Evolutionary conservation across 2,329 filamentous ascomycete genomes (phyloP).

Genomic region (Myriosclerotinia curreyana): DNA sequence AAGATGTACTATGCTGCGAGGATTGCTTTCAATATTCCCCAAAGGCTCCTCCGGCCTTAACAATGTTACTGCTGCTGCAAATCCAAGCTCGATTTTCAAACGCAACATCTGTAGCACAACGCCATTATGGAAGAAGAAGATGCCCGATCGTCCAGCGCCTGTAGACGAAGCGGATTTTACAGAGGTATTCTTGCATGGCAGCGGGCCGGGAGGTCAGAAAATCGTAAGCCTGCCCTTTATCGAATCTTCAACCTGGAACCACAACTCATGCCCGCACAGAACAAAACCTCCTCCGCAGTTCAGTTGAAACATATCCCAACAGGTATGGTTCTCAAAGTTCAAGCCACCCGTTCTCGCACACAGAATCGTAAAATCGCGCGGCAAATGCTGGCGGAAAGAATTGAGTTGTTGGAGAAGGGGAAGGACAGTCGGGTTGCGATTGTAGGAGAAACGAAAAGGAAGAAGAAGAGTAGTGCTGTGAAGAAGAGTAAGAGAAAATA

Average conservation of each 20-base stretch:
- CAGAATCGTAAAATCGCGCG: slow-evolving; percentile 88
- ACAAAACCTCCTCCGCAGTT: slow-evolving; percentile 95
- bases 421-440: slow-evolving; percentile 63
- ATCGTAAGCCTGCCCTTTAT: slow-evolving; percentile 56
- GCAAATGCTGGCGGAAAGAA: slow-evolving; percentile 52
- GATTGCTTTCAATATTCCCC: slow-evolving; percentile 23
- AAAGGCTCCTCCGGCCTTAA: slow-evolving; percentile 24
- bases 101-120: slow-evolving; percentile 27
- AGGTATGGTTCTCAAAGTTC: slow-evolving; percentile 89
- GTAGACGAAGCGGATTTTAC: slow-evolving; percentile 76
- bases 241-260: not conserved
- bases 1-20: slow-evolving; percentile 37
- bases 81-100: not conserved
- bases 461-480: slow-evolving; percentile 68
- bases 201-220: slow-evolving; percentile 91
- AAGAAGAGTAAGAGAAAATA: slow-evolving; percentile 88
- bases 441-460: slow-evolving; percentile 60
- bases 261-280: slow-evolving; percentile 48
- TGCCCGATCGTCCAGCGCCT: slow-evolving; percentile 71
- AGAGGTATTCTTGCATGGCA: slow-evolving; percentile 85
- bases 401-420: slow-evolving; percentile 72
- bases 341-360: slow-evolving; percentile 80
- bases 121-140: slow-evolving; percentile 48
- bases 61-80: slow-evolving; percentile 13
- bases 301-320: slow-evolving; percentile 89